These are phyloP conservation scores for Atalantia buxifolia DNA, from an alignment of 345 rosid genomes.

Conservation along the genomic window DNA sequence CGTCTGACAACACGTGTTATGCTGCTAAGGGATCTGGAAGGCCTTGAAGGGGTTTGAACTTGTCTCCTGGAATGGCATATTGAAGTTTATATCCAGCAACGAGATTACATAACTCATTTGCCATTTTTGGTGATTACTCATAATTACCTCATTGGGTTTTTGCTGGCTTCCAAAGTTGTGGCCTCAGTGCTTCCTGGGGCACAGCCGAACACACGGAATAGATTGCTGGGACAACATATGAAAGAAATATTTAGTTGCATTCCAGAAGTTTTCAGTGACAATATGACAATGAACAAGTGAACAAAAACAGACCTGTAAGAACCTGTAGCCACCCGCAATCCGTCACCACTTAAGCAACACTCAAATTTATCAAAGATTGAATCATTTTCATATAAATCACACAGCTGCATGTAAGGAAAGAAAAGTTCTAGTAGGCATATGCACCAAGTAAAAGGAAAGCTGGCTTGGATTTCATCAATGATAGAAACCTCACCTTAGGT, in stretches of 20 bases:
- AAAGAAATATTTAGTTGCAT: constrained; percentile 12
- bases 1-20: constrained; percentile 86
- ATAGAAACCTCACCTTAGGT: constrained; percentile 58
- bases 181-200: constrained; percentile 70
- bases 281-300: constrained; percentile 8
- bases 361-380: constrained; percentile 98
- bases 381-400: constrained; percentile 98
- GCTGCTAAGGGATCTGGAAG: constrained; percentile 71
- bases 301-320: constrained; percentile 76
- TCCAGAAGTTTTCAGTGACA: constrained; percentile 15
- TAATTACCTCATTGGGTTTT: constrained; percentile 93
- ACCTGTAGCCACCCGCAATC: constrained; percentile 88
- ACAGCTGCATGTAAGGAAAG: constrained; percentile 54
- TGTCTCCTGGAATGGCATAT: constrained; percentile 57
- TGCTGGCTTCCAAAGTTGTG: constrained; percentile 95
- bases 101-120: background rate
- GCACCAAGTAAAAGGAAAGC: background rate
- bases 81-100: background rate
- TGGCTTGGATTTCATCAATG: background rate
- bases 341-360: constrained; percentile 95
- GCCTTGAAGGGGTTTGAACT: constrained; percentile 75
- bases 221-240: constrained; percentile 51
- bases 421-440: constrained; percentile 13
- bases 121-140: background rate
- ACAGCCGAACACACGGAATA: constrained; percentile 92